A percentile compares a stretch with the other conserved stretches of the same genome.
Conservation (phyloP, 352 stramenopile species). For the Globisporangium irregulare region DNA sequence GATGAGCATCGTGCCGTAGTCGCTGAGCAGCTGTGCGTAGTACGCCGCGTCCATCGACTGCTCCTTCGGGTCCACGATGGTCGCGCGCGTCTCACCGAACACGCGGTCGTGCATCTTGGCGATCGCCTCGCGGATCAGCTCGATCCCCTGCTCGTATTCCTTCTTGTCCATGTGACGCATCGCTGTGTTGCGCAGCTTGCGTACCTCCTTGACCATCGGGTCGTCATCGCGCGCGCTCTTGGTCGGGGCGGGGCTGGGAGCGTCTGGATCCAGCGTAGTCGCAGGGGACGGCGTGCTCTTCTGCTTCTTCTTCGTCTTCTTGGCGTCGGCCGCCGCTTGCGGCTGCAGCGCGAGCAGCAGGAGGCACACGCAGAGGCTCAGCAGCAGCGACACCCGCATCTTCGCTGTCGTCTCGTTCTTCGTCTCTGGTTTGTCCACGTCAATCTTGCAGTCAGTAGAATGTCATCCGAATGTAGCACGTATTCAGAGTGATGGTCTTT, state of each 20-base stretch:
- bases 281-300: neutral
- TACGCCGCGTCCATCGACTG: conserved; percentile 69
- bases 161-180: conserved; percentile 74
- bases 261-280: neutral
- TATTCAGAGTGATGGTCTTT: neutral
- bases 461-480: neutral
- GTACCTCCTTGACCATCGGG: conserved; percentile 61
- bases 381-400: conserved; percentile 8
- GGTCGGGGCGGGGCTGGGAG: conserved; percentile 5
- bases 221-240: conserved; percentile 27
- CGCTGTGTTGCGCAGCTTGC: conserved; percentile 64
- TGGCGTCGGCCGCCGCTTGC: conserved; percentile 10
- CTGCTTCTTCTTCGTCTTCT: conserved; percentile 7
- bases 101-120: conserved; percentile 65
- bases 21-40: conserved; percentile 75
- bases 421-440: neutral
- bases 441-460: neutral
- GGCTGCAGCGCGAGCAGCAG: conserved; percentile 30
- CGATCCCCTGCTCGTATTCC: conserved; percentile 45
- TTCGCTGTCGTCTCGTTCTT: neutral
- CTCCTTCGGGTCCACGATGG: conserved; percentile 49
- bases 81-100: conserved; percentile 49
- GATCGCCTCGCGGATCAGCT: conserved; percentile 66
- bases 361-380: conserved; percentile 18
- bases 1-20: conserved; percentile 76